Conservation (phyloP, 1,139 yeast genomes). For the Diutina ranongensis region DNA sequence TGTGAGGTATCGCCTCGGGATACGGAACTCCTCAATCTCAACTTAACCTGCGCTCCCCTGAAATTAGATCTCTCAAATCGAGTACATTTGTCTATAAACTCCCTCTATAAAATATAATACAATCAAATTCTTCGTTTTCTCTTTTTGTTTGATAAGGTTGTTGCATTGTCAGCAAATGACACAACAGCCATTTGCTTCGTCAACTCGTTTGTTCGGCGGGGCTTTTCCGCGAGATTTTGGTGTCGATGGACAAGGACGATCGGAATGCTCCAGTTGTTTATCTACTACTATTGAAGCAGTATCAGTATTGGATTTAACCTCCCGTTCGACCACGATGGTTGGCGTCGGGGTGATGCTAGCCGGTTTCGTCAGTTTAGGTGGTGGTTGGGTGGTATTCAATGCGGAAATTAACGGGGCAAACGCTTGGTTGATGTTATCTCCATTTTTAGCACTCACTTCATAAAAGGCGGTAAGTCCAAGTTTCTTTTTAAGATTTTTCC, state of each 20-base stretch:
- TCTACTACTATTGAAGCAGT: neutral
- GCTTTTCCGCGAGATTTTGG: no score
- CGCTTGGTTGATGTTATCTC: slow-evolving; percentile 16
- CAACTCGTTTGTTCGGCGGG: no score
- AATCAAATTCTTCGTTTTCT: neutral
- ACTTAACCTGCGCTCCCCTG: no score
- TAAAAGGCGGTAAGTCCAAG: neutral
- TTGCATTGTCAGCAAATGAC: neutral
- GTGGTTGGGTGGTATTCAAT: neutral
- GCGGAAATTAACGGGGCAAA: slow-evolving; percentile 14
- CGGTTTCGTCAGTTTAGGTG: neutral
- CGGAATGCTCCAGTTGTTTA: neutral
- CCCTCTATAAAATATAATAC: neutral
- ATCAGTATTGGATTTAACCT: no score
- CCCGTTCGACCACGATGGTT: no score
- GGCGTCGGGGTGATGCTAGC: no score
- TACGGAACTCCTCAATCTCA: no score
- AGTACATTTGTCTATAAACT: neutral
- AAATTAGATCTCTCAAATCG: no score
- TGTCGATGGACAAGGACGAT: no score
- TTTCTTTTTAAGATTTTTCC: neutral
- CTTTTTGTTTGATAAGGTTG: neutral
- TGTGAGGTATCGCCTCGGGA: no score
- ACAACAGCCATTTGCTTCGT: neutral
- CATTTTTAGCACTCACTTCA: neutral